A percentile compares a stretch with the other conserved stretches of the same genome.
Conservation (phyloP, 148 eudicot genomes). For the Nyssa sinensis region DNA sequence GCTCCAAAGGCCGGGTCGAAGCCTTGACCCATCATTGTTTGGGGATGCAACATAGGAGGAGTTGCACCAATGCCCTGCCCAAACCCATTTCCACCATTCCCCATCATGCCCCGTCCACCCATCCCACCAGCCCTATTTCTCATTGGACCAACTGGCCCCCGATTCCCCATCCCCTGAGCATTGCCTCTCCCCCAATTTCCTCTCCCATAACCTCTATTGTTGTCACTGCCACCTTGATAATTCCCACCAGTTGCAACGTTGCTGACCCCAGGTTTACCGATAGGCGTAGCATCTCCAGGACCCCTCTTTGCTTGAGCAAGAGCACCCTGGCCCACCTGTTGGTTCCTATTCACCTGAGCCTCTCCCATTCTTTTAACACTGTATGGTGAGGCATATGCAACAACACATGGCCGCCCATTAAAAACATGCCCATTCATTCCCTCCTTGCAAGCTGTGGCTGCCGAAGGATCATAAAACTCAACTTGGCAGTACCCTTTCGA, state of each 20-base stretch:
- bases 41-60: slow-evolving; percentile 76
- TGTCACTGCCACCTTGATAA: slow-evolving; percentile 22
- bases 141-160: slow-evolving; percentile 62
- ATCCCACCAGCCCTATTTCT: slow-evolving; percentile 62
- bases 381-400: slow-evolving; percentile 76
- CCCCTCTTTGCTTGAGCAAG: slow-evolving; percentile 46
- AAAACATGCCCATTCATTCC: slow-evolving; percentile 81
- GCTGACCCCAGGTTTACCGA: slow-evolving; percentile 40
- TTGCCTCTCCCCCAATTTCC: slow-evolving; percentile 87
- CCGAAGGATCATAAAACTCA: slow-evolving; percentile 69
- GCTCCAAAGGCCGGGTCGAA: slow-evolving; percentile 83
- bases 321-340: slow-evolving; percentile 38
- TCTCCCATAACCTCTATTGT: slow-evolving; percentile 47
- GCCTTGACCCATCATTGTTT: slow-evolving; percentile 87
- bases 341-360: slow-evolving; percentile 58
- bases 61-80: slow-evolving; percentile 63
- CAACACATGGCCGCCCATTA: slow-evolving; percentile 85
- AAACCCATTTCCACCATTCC: slow-evolving; percentile 70
- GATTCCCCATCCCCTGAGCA: slow-evolving; percentile 59
- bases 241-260: slow-evolving; percentile 37
- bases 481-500: slow-evolving; percentile 89
- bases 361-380: slow-evolving; percentile 73
- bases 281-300: slow-evolving; percentile 35
- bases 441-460: slow-evolving; percentile 76
- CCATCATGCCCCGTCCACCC: slow-evolving; percentile 68